Base-by-base conservation (phyloP, 1,284 basidiomycete genomes). In the Agaricales sp. region DNA sequence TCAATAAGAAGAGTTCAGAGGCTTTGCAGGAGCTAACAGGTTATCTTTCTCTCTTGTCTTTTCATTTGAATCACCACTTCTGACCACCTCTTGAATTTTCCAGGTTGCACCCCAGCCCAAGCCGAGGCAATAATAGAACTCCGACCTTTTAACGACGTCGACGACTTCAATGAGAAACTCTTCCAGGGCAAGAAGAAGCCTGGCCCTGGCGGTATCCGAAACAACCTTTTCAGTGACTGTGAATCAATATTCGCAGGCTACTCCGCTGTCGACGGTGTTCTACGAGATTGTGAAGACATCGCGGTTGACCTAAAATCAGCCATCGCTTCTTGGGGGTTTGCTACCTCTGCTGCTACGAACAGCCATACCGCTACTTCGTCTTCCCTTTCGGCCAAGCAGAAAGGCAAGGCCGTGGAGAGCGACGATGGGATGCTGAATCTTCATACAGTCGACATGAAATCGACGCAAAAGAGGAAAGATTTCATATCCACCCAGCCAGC, bases 151-250 rank as follows among this genome's bases (percentile, higher is more conserved):
- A 61, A 64, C 3, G 78, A 80, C 18, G 75, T 83, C n/a, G 82
- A 87, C 30, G 90, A 95, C 53, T 70, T 97, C 46, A 82, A 80
- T 45, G 64, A 65, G 50, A 93, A 89, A 63, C 76, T 96, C 11
- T 78, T 79, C 47, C 89, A 92, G 64, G 82, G 80, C 14, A 82
- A 75, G 67, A 92, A 91, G 67, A 93, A 92, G 59, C 77, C 80
- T 2, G 80, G 82, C 1, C 78, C 82, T 12, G 73, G 70, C 4
- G 94, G 94, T 16, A 86, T 99, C 55, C 93, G 91, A 51, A 78
- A 87, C 51, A 82, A 87, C 51, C 75, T 99, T 61, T 92, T 98
- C 61, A 88, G 94, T 58, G 90, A 95, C 55, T 94, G 90, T 62
- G 80, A 81, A 48, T 78, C 84, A 47, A 88, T 98, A 57, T 88